Evolutionary conservation across 2,329 filamentous ascomycete species (phyloP), one percentile per base, ranked within the genome.

Genomic region (Hymenoscyphus albidus): DNA sequence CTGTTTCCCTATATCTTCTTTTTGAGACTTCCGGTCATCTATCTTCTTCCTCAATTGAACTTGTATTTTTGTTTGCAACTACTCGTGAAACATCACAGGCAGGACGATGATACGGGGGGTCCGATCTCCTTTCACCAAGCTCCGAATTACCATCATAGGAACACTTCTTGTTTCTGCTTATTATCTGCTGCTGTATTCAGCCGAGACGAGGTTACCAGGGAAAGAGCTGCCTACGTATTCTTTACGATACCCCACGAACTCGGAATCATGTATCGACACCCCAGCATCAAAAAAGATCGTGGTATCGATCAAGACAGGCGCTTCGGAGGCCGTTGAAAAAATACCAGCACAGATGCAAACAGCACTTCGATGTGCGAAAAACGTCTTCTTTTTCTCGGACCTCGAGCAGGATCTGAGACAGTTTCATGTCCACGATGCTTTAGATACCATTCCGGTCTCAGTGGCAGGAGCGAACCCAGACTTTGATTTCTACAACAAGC

Each of bases 361-460:
- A 6, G 77, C 78, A 1, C 76, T 84, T 14, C 78, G 77, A 62
- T 85, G 83, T 68, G 75, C 57, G 14, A 14, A 38, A 5, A 73
- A 87, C 68, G 82, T 80, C 63, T 77, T 85, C 62, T 77, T 87
- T 70, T 89, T 85, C 72, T 82, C 82, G 51, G 85, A 89, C 68
- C 77, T 87, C 65, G 77, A 78, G 31, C 79, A 83, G 71, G 74
- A 75, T 22, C 77, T 84, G 51, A 80, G 74, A 16, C 79, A 79
- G 12, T 72, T 77, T 62, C 74, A 77, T 42, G 72, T 83, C 48
- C 74, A 77, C 62, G 82, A 84, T 70, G 79, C 78, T 61, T 76
- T 84, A 42, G 77, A 80, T 58, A 76, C 73, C 1, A 79, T 83
- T 2, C 65, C 77, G 12, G 69, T 73, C 27, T 76, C 78, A 35